Base-by-base conservation (phyloP, 441 rosid genomes). In the Populus tomentosa region DNA sequence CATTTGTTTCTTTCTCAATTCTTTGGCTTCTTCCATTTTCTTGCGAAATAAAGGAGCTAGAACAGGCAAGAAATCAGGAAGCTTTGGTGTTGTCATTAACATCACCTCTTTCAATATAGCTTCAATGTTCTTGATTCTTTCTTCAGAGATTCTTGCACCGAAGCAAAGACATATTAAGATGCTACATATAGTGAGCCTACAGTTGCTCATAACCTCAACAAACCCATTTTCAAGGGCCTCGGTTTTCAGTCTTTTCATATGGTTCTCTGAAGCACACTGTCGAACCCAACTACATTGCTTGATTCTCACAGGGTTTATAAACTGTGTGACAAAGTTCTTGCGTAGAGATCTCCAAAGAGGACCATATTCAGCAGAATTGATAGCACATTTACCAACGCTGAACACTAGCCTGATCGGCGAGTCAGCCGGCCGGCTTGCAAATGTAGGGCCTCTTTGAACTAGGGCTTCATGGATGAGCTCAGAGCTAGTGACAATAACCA, bases 221-320 rank as follows among this genome's bases (percentile, higher is more conserved):
- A 75, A 81, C 11, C 93, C 94, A 53, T 85, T 86, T 35, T 90
- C 92, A 0, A 53, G 1, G 2, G 82, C 72, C 82, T 93, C 93
- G 0, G 33, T 81, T 74, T 85, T 75, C 32, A 94, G 77, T 77
- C 95, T 86, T 67, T 77, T 80, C 93, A 92, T 87, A 72, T 94
- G 98, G 69, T 86, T 87, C 13, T 84, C 81, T 72, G 88, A 63
- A 0, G 95, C 98, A 97, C 97, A 93, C 63, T 86, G 80, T 4
- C 98, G 82, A 65, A 94, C 89, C 97, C 98, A 94, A 18, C 93
- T 82, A 72, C 94, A 94, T 21, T 94, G 97, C 78, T 86, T 88
- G 77, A 94, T 89, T 53, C 97, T 86, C 6, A 75, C 78, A 2
- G 98, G 92, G 14, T 78, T 93, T 69, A 90, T 86, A 4, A 94